Evolutionary conservation across 169 alveolate genomes (phyloP).

Genomic region (Plasmodium knowlesi): DNA sequence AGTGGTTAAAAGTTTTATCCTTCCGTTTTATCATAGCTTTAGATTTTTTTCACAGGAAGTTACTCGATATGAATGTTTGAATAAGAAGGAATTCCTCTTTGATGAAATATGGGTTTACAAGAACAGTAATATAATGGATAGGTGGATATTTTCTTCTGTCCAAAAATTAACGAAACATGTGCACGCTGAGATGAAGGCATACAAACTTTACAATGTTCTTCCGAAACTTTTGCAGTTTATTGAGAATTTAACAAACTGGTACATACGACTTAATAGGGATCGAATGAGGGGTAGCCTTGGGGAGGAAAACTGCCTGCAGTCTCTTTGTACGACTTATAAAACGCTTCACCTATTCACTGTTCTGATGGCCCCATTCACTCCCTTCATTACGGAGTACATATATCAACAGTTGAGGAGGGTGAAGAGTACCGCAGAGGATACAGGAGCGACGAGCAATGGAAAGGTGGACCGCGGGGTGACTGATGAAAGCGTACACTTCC

Average conservation of each 20-base stretch:
- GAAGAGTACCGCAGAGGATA: constrained; percentile 72
- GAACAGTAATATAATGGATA: constrained; percentile 93
- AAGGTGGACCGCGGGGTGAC: background rate
- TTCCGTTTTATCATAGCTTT: constrained; percentile 98
- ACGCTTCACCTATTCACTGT: constrained; percentile 90
- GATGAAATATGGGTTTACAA: constrained; percentile 79
- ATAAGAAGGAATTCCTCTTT: constrained; percentile 86
- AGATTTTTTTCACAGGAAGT: constrained; percentile 96
- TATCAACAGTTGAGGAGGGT: constrained; percentile 93
- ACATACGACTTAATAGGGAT: constrained; percentile 95
- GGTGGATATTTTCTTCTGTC: constrained; percentile 94
- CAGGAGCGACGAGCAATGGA: background rate
- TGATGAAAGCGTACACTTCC: constrained; percentile 87
- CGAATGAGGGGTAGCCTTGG: constrained; percentile 98
- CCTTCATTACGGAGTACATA: constrained; percentile 93
- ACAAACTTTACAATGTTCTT: constrained; percentile 96
- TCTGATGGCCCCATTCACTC: constrained; percentile 92
- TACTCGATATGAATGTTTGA: constrained; percentile 91
- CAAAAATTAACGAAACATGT: constrained; percentile 89
- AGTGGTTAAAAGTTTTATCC: constrained; percentile 95
- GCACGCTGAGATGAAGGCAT: constrained; percentile 95
- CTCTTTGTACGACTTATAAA: constrained; percentile 92
- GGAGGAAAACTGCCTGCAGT: constrained; percentile 86
- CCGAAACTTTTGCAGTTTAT: constrained; percentile 94
- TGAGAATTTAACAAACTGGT: constrained; percentile 97